phyloP scores from a whole-genome alignment of 73 alveolate species.

The Paramecium caudatum region DNA sequence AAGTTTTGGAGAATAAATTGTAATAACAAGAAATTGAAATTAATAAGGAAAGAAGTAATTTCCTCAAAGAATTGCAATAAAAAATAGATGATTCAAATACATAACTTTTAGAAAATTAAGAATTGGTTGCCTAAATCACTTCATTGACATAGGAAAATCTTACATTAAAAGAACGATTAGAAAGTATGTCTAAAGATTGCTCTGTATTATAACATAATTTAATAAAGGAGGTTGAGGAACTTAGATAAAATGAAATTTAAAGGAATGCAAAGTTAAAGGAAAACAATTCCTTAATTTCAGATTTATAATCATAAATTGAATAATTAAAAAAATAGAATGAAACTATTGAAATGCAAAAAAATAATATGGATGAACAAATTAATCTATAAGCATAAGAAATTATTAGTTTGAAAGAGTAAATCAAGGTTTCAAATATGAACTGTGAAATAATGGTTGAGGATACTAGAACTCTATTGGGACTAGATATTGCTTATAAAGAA shows the following conservation, averaged over 20 bases:
- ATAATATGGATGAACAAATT: background rate
- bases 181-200: background rate
- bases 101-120: conserved; percentile 3
- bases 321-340: background rate
- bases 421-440: background rate
- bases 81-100: conserved; percentile 17
- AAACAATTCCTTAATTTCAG: background rate
- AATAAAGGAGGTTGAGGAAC: background rate
- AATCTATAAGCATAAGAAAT: background rate
- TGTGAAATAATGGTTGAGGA: background rate
- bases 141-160: background rate
- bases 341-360: background rate
- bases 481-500: background rate
- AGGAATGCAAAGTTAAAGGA: background rate
- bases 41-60: background rate
- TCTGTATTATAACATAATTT: background rate
- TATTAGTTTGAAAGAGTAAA: background rate
- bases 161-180: background rate
- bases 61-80: background rate
- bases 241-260: background rate
- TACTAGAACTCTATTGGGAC: background rate
- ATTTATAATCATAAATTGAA: background rate
- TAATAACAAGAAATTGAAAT: background rate
- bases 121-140: background rate
- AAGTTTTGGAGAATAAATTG: background rate